Evolutionary conservation across 208 protist species (phyloP).

Genomic region (Kentomonas sorsogonicus): DNA sequence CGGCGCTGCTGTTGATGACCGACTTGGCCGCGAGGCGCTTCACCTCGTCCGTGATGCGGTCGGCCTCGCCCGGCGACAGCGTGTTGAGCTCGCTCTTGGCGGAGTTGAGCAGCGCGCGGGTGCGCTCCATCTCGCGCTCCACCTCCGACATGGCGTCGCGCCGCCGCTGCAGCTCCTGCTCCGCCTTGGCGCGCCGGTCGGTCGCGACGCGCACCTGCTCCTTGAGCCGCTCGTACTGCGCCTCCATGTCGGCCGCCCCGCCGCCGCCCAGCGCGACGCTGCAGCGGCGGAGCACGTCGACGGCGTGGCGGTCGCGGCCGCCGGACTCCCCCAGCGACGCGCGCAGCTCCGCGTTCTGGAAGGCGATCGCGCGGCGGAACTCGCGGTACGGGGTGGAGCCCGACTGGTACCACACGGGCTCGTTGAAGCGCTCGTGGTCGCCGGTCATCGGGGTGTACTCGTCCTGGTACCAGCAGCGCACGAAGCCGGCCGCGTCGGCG

Average conservation of each 20-base stretch:
- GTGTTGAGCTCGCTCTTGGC: slow-evolving; percentile 46
- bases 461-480: slow-evolving; percentile 87
- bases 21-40: slow-evolving; percentile 15
- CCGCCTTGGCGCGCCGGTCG: slow-evolving; percentile 24
- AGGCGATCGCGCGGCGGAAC: slow-evolving; percentile 41
- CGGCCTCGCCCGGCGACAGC: slow-evolving; percentile 25
- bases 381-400: slow-evolving; percentile 79
- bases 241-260: slow-evolving; percentile 20
- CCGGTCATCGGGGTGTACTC: slow-evolving; percentile 53
- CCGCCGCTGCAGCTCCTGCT: slow-evolving; percentile 24
- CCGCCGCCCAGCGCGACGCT: slow-evolving; percentile 34
- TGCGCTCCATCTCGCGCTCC: slow-evolving; percentile 45
- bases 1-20: slow-evolving; percentile 8
- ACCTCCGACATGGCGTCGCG: slow-evolving; percentile 26
- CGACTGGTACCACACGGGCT: slow-evolving; percentile 62
- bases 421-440: slow-evolving; percentile 63
- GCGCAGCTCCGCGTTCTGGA: slow-evolving; percentile 45
- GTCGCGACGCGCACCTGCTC: slow-evolving; percentile 35
- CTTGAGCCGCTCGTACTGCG: slow-evolving; percentile 31
- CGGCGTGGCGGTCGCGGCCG: slow-evolving; percentile 27
- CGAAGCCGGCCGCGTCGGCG: slow-evolving; percentile 43
- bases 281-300: slow-evolving; percentile 37
- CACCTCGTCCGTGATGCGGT: slow-evolving; percentile 21
- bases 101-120: slow-evolving; percentile 36
- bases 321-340: slow-evolving; percentile 29